phyloP scores from a whole-genome alignment of 1,139 yeast species.

The Yamadazyma conglobata region DNA sequence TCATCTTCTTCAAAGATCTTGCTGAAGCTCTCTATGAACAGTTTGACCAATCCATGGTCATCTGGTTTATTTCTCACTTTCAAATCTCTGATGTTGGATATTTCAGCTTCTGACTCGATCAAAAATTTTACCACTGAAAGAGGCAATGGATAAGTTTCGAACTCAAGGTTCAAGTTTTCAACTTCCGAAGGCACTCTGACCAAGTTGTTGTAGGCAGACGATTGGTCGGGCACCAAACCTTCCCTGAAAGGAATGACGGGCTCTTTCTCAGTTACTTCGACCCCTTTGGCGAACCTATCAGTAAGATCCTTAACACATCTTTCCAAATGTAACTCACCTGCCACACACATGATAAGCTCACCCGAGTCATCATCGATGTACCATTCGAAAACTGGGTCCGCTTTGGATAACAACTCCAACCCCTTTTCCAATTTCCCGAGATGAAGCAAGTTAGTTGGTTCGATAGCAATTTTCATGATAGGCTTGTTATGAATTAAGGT shows the following conservation, averaged over 20 bases:
- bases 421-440: constrained; percentile 77
- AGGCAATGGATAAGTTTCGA: constrained; percentile 60
- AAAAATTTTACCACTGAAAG: constrained; percentile 48
- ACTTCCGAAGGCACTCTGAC: constrained; percentile 26
- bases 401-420: constrained; percentile 69
- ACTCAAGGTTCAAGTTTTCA: constrained; percentile 47
- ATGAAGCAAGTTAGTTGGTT: constrained; percentile 83
- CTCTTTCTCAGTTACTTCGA: constrained; percentile 80
- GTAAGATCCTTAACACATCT: constrained; percentile 84
- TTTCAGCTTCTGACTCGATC: constrained; percentile 38
- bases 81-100: constrained; percentile 22
- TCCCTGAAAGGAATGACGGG: constrained; percentile 96
- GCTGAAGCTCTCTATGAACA: constrained; percentile 30
- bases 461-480: constrained; percentile 89
- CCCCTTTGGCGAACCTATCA: constrained; percentile 83
- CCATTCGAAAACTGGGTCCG: constrained; percentile 92
- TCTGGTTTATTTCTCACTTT: constrained; percentile 9
- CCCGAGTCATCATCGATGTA: constrained; percentile 80
- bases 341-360: constrained; percentile 86
- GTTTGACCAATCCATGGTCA: constrained; percentile 11
- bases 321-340: constrained; percentile 94
- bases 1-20: constrained; percentile 23
- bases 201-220: constrained; percentile 17
- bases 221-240: constrained; percentile 46
- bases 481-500: constrained; percentile 66